Evolutionary conservation across 2,329 filamentous ascomycete genomes (phyloP).

Genomic region (Colletotrichum simmondsii): DNA sequence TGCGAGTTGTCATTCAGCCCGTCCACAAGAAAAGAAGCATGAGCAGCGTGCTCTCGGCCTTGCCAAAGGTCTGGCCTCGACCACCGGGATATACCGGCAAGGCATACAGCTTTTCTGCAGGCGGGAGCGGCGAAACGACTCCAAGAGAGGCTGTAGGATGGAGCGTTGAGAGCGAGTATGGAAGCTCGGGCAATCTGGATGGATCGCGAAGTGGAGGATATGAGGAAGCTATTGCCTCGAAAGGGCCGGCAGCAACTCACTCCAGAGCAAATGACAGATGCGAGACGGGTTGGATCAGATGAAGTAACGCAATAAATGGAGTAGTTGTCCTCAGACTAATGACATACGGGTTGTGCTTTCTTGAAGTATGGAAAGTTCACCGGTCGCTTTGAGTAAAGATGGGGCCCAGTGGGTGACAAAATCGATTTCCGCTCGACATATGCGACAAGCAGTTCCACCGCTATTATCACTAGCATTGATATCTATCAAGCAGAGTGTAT

Average conservation of each 20-base stretch:
- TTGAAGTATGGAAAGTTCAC: neutral
- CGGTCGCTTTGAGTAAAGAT: neutral
- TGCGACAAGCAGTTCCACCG: no score
- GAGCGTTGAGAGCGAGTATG: conserved; percentile 44
- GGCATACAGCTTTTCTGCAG: conserved; percentile 40
- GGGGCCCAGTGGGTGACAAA: no score
- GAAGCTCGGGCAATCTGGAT: conserved; percentile 15
- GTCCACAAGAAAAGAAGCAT: conserved; percentile 32
- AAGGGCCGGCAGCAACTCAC: neutral
- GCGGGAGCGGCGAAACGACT: conserved; percentile 37
- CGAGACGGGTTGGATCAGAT: neutral
- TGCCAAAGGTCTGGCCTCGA: conserved; percentile 40
- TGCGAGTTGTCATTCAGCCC: conserved; percentile 46
- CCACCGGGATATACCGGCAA: conserved; percentile 41
- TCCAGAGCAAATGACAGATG: neutral
- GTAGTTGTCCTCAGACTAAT: neutral
- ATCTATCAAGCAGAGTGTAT: no score
- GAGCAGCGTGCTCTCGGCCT: conserved; percentile 26
- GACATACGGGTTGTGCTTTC: neutral
- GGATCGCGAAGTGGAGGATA: neutral
- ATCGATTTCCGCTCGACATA: no score
- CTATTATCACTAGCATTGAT: no score
- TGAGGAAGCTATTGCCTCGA: neutral
- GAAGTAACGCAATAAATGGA: neutral
- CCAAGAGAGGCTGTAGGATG: conserved; percentile 39